Evolutionary conservation across 208 protist genomes (phyloP).

Genomic region (Acanthamoeba royreba): DNA sequence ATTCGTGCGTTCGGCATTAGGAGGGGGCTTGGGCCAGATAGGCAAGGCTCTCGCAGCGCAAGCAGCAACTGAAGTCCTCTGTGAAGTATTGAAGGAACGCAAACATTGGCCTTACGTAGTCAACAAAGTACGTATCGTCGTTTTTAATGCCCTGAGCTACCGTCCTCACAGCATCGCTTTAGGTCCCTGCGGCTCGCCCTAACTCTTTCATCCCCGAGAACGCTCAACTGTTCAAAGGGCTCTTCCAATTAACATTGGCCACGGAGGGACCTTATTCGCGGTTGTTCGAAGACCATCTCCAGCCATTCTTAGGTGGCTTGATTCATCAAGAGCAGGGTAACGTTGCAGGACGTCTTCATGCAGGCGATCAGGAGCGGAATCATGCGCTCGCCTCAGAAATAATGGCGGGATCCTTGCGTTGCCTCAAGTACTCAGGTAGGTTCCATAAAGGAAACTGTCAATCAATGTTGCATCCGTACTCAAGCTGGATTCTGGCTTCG

Average conservation of each 20-base stretch:
- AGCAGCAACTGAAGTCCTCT: neutral
- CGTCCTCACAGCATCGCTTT: neutral
- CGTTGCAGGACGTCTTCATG: neutral
- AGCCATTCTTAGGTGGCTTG: neutral
- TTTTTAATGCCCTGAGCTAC: too few species aligned
- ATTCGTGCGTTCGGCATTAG: neutral
- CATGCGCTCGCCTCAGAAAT: neutral
- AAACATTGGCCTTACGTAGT: neutral
- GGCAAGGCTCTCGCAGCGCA: neutral
- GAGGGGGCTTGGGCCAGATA: neutral
- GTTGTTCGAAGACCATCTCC: neutral
- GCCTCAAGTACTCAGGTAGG: neutral
- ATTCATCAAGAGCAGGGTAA: neutral
- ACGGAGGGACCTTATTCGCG: neutral
- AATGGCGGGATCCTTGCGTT: neutral
- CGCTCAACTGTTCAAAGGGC: conserved; percentile 7
- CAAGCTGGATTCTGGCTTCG: too few species aligned
- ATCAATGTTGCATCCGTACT: too few species aligned
- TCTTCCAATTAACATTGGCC: neutral
- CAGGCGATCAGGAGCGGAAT: neutral
- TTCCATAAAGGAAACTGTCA: too few species aligned
- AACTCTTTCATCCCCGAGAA: neutral
- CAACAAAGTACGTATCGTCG: neutral
- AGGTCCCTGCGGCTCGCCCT: neutral
- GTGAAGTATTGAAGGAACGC: neutral